Conservation (phyloP, 2,329 filamentous ascomycete genomes). For the Fusarium proliferatum region DNA sequence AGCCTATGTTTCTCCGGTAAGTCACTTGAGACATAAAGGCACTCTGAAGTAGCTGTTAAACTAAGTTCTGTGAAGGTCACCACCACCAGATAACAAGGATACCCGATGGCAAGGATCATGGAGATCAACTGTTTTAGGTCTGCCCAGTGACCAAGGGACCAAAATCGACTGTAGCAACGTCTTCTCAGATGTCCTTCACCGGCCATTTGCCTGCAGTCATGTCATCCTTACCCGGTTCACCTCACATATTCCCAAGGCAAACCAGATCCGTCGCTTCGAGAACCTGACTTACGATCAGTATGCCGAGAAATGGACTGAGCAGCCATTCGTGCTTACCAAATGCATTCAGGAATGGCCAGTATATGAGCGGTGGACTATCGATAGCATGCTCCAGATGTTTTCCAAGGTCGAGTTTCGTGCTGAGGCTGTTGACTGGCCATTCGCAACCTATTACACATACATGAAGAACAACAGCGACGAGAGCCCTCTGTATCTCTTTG, state of each 20-base stretch:
- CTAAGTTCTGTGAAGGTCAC: slow-evolving; percentile 43
- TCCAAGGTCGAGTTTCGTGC: slow-evolving; percentile 79
- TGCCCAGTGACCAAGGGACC: slow-evolving; percentile 62
- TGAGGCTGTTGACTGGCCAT: slow-evolving; percentile 92
- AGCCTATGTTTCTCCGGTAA: slow-evolving; percentile 85
- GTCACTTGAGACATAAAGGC: slow-evolving; percentile 52
- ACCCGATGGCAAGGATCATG: slow-evolving; percentile 81
- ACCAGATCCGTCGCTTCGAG: slow-evolving; percentile 76
- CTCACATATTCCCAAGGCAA: slow-evolving; percentile 75
- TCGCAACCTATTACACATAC: slow-evolving; percentile 84
- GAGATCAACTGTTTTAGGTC: slow-evolving; percentile 79
- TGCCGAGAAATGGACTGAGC: slow-evolving; percentile 77
- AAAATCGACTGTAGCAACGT: slow-evolving; percentile 79
- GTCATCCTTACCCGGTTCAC: slow-evolving; percentile 75
- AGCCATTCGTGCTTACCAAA: slow-evolving; percentile 86
- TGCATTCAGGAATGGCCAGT: slow-evolving; percentile 87
- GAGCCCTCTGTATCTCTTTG: slow-evolving; percentile 92
- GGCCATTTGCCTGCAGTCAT: slow-evolving; percentile 90
- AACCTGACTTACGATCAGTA: slow-evolving; percentile 80
- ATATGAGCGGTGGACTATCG: slow-evolving; percentile 77
- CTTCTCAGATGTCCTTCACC: slow-evolving; percentile 90
- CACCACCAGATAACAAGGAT: slow-evolving; percentile 47
- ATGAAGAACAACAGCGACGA: slow-evolving; percentile 85
- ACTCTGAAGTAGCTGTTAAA: slow-evolving; percentile 17
- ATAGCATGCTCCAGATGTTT: slow-evolving; percentile 73